Base-by-base conservation (phyloP, 192 early-diverging fungal species). In the Coemansia aciculifera region DNA sequence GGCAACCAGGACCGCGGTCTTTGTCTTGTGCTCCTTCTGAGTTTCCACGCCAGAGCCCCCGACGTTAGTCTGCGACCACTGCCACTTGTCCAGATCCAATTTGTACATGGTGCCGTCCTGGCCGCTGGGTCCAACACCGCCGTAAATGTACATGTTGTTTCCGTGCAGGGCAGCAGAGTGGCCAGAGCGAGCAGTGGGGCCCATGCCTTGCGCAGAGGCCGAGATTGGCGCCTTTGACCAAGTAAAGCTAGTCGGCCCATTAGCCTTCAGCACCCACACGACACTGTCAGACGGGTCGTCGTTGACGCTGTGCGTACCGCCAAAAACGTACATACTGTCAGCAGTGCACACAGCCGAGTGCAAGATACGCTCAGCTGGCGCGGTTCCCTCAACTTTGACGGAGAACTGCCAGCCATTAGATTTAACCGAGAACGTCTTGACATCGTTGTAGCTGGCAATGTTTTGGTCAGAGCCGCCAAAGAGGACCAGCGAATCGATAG, bases 321-420 rank as follows among this genome's bases (percentile, higher is more conserved):
- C 91, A 75, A 87, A 92, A 51, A 92, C 83, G 62, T 89, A 84
- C 87, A 91, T 90, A 23, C 82, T 85, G 62, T 90, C 81, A 24
- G 86, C 63, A 10, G 87, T 49, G 67, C 91, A 92, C 1, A 87
- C 87, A 3, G 91, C 87, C 0, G 90, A 84, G 39, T 91, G 91
- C 57, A 88, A 59, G 17, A 86, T 74, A 10, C 91, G 84, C 48
- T 87, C 73, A 71, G 63, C 82, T 73, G 54, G 89, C 23, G 83
- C 83, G 49, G 74, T 75, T 34, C 73, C 86, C 17, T 56, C 24
- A 54, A 85, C 56, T 5, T 75, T 71, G 44, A 79, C 60, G 49
- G 79, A 43, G 34, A 86, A 77, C 69, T 78, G 68, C 90, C 89
- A 90, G 3, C 76, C 69, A 38, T 85, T 84, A 34, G 73, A 74